A percentile compares a stretch with the other conserved stretches of the same genome.
Evolutionary conservation across 1,139 yeast genomes (phyloP).

Genomic region (Taiozyma onychis): DNA sequence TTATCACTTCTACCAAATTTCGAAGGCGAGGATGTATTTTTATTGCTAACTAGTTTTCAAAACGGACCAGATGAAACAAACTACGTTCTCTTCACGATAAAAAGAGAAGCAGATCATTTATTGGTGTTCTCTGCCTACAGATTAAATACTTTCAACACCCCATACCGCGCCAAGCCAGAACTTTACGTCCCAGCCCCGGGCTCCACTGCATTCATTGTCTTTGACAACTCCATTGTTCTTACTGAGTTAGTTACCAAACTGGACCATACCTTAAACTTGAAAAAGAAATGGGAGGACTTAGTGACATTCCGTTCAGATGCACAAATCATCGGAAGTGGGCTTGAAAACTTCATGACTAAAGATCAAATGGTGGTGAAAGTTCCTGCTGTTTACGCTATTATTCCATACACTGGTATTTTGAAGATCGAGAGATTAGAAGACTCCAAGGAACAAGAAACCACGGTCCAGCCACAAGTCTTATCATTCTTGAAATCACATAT

Average conservation of each 20-base stretch:
- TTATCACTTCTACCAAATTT: constrained; percentile 31
- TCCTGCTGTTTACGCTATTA: constrained; percentile 47
- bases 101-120: constrained; percentile 47
- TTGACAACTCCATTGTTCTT: constrained; percentile 57
- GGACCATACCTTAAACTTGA: constrained; percentile 34
- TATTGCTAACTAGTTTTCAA: constrained; percentile 44
- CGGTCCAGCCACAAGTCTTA: constrained; percentile 15
- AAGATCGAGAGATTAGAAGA: constrained; percentile 41
- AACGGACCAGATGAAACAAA: constrained; percentile 28
- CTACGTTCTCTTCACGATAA: constrained; percentile 50
- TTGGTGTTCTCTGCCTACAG: constrained; percentile 58
- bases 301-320: constrained; percentile 50
- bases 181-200: constrained; percentile 57
- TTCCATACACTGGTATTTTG: constrained; percentile 58
- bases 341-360: constrained; percentile 31
- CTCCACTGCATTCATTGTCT: constrained; percentile 56
- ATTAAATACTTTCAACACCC: constrained; percentile 35
- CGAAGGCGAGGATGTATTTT: constrained; percentile 35
- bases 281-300: constrained; percentile 75
- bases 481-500: constrained; percentile 60
- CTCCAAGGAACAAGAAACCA: constrained; percentile 13
- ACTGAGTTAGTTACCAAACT: constrained; percentile 53
- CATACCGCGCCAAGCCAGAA: constrained; percentile 36
- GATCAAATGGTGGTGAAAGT: constrained; percentile 24
- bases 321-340: constrained; percentile 56